Conservation (phyloP, 345 rosid species). For the Euphorbia pulcherrima region DNA sequence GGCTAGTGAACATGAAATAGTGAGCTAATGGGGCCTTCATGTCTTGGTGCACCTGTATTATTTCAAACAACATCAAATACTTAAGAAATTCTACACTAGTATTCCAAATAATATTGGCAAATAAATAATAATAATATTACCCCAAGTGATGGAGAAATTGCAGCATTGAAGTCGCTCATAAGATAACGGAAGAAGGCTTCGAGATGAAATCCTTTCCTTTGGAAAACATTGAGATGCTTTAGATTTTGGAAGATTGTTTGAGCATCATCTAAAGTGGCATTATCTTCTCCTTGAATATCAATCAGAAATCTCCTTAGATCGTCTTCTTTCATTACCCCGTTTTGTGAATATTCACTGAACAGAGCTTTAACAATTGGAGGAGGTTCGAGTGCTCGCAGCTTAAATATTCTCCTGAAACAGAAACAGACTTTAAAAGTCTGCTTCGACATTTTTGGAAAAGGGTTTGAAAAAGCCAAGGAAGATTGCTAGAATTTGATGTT, state of each 20-base stretch:
- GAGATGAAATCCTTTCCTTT: slow-evolving; percentile 42
- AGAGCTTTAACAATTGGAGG: slow-evolving; percentile 36
- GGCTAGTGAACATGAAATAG: slow-evolving; percentile 77
- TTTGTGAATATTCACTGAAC: slow-evolving; percentile 37
- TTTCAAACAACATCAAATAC: background rate
- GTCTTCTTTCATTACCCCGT: slow-evolving; percentile 38
- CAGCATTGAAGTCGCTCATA: slow-evolving; percentile 41
- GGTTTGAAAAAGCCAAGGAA: background rate
- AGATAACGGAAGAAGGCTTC: slow-evolving; percentile 57
- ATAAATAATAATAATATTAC: slow-evolving; percentile 14
- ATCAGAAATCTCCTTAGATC: slow-evolving; percentile 31
- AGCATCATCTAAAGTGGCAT: slow-evolving; percentile 42
- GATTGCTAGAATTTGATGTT: background rate
- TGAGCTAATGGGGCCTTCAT: slow-evolving; percentile 71
- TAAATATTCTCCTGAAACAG: slow-evolving; percentile 51
- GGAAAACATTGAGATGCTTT: slow-evolving; percentile 49
- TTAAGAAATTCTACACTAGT: too few species aligned
- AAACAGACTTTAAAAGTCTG: slow-evolving; percentile 42
- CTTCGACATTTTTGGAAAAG: background rate
- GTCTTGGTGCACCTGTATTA: slow-evolving; percentile 57
- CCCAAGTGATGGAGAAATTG: slow-evolving; percentile 24
- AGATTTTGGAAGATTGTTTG: slow-evolving; percentile 45
- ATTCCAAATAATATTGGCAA: too few species aligned
- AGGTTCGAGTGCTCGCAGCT: slow-evolving; percentile 33
- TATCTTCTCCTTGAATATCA: slow-evolving; percentile 27